Evolutionary conservation across 805 yeast species (phyloP), one percentile per base, ranked within the genome.

Genomic region (Torulaspora maleeae): DNA sequence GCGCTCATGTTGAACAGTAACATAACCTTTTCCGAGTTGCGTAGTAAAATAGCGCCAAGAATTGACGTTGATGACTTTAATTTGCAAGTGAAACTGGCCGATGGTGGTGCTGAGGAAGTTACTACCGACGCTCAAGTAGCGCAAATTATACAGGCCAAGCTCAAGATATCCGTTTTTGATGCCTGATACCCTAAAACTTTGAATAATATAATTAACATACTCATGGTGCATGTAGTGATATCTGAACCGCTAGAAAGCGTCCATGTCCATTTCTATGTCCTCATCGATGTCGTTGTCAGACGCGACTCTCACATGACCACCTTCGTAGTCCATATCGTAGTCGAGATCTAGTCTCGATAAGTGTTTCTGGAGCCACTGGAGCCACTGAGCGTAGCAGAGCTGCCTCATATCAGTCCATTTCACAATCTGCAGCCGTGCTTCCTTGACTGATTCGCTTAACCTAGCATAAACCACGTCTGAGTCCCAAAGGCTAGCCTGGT

Each of bases 1-100:
- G 93, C 88, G 1, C 71, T 86, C 34, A 64, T 80, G 49, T 67
- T 81, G 30, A 79, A 80, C 27, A 58, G 70, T 11, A 70, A 68
- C 49, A 73, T 76, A 40, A 67, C 76, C 3, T 61, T 77, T 36
- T 68, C 64, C 27, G 83, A 78, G 46, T 58, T 81, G 47, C 73
- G 74, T 51, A 60, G 67, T 24, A 80, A 79, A 57, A 72, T 81
- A 43, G 66, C 67, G 38, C 76, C 77, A 44, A 63, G 86, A 47
- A 71, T 80, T 43, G 76, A 73, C 38, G 52, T 55, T 4, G 62
- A 59, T 2, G 45, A 61, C 11, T 71, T 72, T 50, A 64, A 59
- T 40, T 52, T 73, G 19, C 65, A 51, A 27, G 56, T 67, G 4
- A 72, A 67, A 41, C 49, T 56, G 22, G 56, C 58, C 19, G 65